Evolutionary conservation across 768 basidiomycete genomes (phyloP).

Genomic region (Rhodotorula toruloides): DNA sequence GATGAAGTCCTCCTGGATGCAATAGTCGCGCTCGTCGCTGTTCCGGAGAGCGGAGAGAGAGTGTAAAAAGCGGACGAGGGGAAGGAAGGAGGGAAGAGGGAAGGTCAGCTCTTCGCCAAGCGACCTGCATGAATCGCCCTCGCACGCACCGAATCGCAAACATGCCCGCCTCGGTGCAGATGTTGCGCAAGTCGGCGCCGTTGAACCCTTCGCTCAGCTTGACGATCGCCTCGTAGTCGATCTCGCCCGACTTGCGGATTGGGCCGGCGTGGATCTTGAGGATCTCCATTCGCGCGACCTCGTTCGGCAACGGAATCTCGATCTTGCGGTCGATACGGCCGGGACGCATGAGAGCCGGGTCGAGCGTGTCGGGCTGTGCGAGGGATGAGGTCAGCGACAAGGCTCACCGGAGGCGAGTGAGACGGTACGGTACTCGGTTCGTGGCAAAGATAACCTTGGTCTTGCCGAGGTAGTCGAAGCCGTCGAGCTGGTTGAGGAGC

Average conservation of each 20-base stretch:
- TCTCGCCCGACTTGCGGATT: conserved; percentile 89
- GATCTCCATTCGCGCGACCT: conserved; percentile 91
- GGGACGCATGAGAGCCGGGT: conserved; percentile 91
- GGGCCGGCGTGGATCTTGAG: conserved; percentile 93
- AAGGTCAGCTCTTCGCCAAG: no score
- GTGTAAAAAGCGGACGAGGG: background rate
- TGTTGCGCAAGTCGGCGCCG: conserved; percentile 91
- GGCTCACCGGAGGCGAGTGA: background rate
- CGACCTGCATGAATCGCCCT: background rate
- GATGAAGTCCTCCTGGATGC: conserved; percentile 89
- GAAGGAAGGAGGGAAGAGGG: background rate
- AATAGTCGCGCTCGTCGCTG: conserved; percentile 79
- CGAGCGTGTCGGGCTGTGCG: conserved; percentile 75
- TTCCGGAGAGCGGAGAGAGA: background rate
- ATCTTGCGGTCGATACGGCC: conserved; percentile 96
- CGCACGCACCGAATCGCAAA: conserved; percentile 90
- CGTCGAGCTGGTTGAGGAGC: conserved; percentile 99
- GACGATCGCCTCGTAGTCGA: conserved; percentile 93
- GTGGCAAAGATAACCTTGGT: conserved; percentile 99
- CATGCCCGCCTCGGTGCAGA: conserved; percentile 64
- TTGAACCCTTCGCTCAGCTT: conserved; percentile 93
- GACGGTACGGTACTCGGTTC: conserved; percentile 56
- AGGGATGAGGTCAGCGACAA: background rate
- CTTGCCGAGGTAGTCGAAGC: conserved; percentile 90
- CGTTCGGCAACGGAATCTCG: conserved; percentile 94